Conservation (phyloP, 2,329 filamentous ascomycete species). For the Calonectria hawksworthii region DNA sequence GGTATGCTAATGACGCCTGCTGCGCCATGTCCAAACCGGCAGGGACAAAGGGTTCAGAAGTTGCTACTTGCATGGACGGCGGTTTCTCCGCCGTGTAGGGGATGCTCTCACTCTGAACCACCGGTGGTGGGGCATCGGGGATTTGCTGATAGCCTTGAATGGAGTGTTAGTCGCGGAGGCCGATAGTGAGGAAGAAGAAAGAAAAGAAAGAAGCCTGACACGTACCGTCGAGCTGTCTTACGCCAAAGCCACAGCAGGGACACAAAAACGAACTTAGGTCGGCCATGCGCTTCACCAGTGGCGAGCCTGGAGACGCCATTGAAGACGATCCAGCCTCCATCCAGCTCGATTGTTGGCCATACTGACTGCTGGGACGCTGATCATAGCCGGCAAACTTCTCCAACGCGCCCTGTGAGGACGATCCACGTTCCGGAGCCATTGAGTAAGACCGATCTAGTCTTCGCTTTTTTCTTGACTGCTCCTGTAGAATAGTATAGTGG, state of each 20-base stretch:
- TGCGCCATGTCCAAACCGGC: conserved; percentile 30
- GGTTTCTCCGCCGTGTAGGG: conserved; percentile 51
- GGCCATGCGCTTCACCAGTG: conserved; percentile 47
- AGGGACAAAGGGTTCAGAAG: conserved; percentile 37
- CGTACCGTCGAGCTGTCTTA: conserved; percentile 51
- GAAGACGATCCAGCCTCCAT: conserved; percentile 36
- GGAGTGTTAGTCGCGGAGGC: conserved; percentile 30
- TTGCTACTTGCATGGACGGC: conserved; percentile 38
- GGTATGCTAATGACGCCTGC: conserved; percentile 32
- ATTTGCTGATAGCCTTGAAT: conserved; percentile 53
- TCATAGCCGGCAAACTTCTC: conserved; percentile 50
- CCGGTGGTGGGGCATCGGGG: conserved; percentile 38
- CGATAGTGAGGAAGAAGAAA: not conserved
- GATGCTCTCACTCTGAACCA: conserved; percentile 47
- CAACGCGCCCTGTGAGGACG: conserved; percentile 44
- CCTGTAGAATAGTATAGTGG: conserved; percentile 44
- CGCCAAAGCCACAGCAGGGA: conserved; percentile 49
- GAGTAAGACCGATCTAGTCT: conserved; percentile 46
- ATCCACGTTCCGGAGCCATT: conserved; percentile 48
- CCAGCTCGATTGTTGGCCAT: conserved; percentile 40
- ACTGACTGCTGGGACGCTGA: conserved; percentile 39
- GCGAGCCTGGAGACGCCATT: conserved; percentile 42
- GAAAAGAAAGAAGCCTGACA: not conserved
- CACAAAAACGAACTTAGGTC: conserved; percentile 48
- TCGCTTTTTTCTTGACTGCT: conserved; percentile 50